phyloP scores from a whole-genome alignment of 208 protist genomes.

The Acanthamoeba pearcei region DNA sequence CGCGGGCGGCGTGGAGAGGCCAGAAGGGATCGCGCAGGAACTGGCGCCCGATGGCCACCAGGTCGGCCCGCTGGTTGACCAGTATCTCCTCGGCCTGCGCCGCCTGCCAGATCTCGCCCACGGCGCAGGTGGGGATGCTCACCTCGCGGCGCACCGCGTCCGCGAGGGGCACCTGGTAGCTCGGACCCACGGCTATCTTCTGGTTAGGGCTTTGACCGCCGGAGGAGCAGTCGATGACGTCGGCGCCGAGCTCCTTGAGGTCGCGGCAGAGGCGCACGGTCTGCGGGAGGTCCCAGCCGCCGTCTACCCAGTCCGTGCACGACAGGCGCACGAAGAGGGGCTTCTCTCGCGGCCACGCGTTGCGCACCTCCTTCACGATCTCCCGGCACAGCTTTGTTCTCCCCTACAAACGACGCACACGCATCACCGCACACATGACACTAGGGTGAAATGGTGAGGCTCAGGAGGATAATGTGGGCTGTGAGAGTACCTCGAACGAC shows the following conservation, averaged over 20 bases:
- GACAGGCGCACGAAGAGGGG: constrained; percentile 75
- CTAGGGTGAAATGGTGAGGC: constrained; percentile 70
- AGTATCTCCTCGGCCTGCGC: constrained; percentile 75
- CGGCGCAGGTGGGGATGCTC: constrained; percentile 22
- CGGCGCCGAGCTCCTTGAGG: constrained; percentile 75
- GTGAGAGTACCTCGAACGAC: constrained; percentile 82
- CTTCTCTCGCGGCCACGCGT: constrained; percentile 72
- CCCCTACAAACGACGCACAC: neutral
- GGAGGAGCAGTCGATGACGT: constrained; percentile 80
- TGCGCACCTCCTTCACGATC: constrained; percentile 65
- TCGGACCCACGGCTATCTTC: constrained; percentile 59
- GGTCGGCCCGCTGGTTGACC: constrained; percentile 63
- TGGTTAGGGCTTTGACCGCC: constrained; percentile 71
- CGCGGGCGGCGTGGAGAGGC: constrained; percentile 73
- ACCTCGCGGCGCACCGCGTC: constrained; percentile 51
- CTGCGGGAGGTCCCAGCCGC: constrained; percentile 50
- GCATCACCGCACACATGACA: constrained; percentile 91
- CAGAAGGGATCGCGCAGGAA: constrained; percentile 79
- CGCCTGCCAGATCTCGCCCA: constrained; percentile 78
- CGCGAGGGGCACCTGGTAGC: constrained; percentile 79
- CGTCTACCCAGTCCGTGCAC: constrained; percentile 71
- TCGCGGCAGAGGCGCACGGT: neutral
- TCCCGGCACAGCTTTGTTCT: no score
- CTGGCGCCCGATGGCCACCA: constrained; percentile 73
- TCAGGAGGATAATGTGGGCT: no score